A percentile compares a stretch with the other conserved stretches of the same genome.
These are phyloP conservation scores for Elsinoe arachidis DNA, from an alignment of 2,329 filamentous ascomycete species.

Conservation along the genomic window DNA sequence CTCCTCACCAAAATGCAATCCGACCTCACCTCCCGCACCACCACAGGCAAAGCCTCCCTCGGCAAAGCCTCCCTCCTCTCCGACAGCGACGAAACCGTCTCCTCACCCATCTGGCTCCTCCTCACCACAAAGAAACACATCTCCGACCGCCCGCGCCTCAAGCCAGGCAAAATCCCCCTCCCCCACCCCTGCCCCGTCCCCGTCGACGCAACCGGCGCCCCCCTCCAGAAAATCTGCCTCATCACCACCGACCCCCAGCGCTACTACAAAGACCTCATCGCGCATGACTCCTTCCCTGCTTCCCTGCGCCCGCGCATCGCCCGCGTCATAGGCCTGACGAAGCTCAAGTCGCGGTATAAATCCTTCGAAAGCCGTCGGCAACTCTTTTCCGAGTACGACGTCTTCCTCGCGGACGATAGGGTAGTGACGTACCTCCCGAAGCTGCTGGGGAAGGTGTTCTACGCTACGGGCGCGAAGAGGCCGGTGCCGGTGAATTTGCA, in stretches of 20 bases:
- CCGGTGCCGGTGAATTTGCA: constrained; percentile 75
- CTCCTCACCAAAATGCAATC: constrained; percentile 44
- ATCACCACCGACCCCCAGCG: constrained; percentile 79
- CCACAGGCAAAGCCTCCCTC: constrained; percentile 37
- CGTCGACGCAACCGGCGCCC: constrained; percentile 23
- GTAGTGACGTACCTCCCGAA: constrained; percentile 65
- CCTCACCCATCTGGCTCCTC: constrained; percentile 50
- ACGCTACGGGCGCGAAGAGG: constrained; percentile 71
- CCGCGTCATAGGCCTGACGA: constrained; percentile 67
- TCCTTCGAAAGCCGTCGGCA: constrained; percentile 81
- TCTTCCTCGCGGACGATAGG: constrained; percentile 88
- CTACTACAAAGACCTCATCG: constrained; percentile 81
- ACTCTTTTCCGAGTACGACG: constrained; percentile 75
- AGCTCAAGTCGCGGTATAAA: constrained; percentile 83
- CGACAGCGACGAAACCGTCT: constrained; percentile 39
- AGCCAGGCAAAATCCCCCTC: constrained; percentile 65
- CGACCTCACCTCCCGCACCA: constrained; percentile 38
- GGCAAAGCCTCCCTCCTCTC: constrained; percentile 47
- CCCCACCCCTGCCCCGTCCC: constrained; percentile 48
- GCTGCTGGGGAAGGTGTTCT: constrained; percentile 85
- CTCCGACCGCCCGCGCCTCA: constrained; percentile 65
- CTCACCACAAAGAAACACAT: constrained; percentile 59
- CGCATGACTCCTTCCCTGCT: constrained; percentile 51
- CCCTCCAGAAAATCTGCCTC: constrained; percentile 62
- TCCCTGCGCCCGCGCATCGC: constrained; percentile 40